Conservation (phyloP, 2,329 filamentous ascomycete species). For the Fusarium chlamydosporum region DNA sequence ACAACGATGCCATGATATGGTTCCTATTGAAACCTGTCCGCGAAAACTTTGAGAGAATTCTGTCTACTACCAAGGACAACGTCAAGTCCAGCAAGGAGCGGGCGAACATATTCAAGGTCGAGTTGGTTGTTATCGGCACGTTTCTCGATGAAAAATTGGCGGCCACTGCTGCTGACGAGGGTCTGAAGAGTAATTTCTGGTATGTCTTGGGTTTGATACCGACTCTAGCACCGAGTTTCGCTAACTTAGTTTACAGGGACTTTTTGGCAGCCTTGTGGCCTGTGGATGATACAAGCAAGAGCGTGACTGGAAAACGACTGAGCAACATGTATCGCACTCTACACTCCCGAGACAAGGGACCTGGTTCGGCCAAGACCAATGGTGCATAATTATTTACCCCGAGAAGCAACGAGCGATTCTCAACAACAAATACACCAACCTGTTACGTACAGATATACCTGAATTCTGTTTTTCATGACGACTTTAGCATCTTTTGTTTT, state of each 20-base stretch:
- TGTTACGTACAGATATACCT: constrained; percentile 42
- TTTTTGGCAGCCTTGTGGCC: constrained; percentile 63
- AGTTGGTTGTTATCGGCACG: constrained; percentile 73
- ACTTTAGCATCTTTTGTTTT: constrained; percentile 43
- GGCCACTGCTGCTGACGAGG: constrained; percentile 58
- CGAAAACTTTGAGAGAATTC: constrained; percentile 71
- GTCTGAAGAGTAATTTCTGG: constrained; percentile 66
- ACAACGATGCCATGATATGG: constrained; percentile 64
- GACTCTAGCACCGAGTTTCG: not conserved
- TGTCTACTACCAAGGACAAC: constrained; percentile 72
- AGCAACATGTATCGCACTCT: constrained; percentile 63
- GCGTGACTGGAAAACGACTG: constrained; percentile 60
- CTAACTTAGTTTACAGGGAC: constrained; percentile 55
- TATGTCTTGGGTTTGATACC: constrained; percentile 52
- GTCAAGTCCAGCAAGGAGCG: constrained; percentile 74
- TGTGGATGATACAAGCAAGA: constrained; percentile 61
- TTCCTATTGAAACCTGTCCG: constrained; percentile 70
- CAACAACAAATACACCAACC: constrained; percentile 6
- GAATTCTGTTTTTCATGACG: constrained; percentile 43
- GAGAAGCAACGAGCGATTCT: constrained; percentile 7
- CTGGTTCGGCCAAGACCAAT: constrained; percentile 52
- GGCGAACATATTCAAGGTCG: constrained; percentile 71
- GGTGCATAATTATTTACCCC: constrained; percentile 50
- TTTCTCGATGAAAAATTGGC: constrained; percentile 67
- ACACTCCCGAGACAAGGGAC: constrained; percentile 54